Evolutionary conservation across 176 grass and related monocot species (phyloP), one percentile per base, ranked within the genome.

Genomic region (Alopecurus myosuroides): DNA sequence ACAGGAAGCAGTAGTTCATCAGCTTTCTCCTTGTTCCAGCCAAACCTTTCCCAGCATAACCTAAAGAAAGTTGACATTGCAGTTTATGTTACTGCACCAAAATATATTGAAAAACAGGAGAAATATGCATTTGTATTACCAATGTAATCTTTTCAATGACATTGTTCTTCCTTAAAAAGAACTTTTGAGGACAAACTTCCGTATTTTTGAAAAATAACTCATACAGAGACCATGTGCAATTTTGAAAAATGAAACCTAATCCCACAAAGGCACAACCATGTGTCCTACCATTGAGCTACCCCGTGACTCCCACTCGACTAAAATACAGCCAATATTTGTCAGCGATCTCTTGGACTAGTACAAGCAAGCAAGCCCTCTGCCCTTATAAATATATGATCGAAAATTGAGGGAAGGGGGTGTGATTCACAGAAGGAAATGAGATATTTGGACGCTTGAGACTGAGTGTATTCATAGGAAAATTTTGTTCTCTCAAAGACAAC

Each of bases 31-130:
- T 90, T 95, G 92, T 82, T 85, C 96, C 96, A 98, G 57, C 91
- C 96, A 91, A 95, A 98, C 61, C 85, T 95, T 89, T 94, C 93
- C 93, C 91, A 98, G 84, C 93, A 98, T 76, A 98, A 85, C 89
- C 96, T 95, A 81, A 84, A 85, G 71, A 26, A 65, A 77, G 10
- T 70, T 15, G 6, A 53, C 22, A 52, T 83, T 51, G 86, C 62
- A 76, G 25, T 25, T 79, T 79, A 18, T 65, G 33, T 64, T 64
- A n/a, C 15, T 73, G 63, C 25, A 70, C 36, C 41, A 25, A 86
- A 71, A 34, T 51, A 70, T 35, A 67, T 57, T 67, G 22, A 85
- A 41, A 77, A 74, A 85, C 40, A 76, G 48, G 7, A n/a, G 28
- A 51, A 49, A 31, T 51, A 75, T 31, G 45, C 45, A 72, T 72